phyloP scores from a whole-genome alignment of 805 yeast genomes.

The Suhomyces vadensis region DNA sequence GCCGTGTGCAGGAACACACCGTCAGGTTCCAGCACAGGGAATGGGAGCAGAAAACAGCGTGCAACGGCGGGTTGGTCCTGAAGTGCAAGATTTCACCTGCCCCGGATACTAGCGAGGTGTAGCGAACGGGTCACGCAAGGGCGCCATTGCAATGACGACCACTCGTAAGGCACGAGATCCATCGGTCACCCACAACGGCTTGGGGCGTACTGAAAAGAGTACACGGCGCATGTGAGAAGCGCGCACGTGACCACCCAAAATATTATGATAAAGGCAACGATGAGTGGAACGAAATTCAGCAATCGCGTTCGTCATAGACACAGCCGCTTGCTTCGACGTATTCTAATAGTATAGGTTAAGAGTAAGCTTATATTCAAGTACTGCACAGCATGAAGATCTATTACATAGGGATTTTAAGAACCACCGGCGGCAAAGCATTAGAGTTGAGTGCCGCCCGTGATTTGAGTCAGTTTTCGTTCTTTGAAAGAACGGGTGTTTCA shows the following conservation, averaged over 20 bases:
- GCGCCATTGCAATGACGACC: no score
- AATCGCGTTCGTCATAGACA: neutral
- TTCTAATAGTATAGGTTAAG: no score
- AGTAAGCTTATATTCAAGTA: neutral
- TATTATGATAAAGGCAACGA: no score
- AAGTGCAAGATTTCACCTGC: no score
- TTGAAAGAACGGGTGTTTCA: conserved; percentile 77
- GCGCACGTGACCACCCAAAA: conserved; percentile 1
- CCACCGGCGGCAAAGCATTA: conserved; percentile 59
- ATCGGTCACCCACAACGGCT: no score
- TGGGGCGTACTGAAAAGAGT: no score
- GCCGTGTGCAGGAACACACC: conserved; percentile 1
- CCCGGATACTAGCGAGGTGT: no score
- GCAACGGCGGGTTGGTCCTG: no score
- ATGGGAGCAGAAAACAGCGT: neutral
- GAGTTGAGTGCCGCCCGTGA: conserved; percentile 83
- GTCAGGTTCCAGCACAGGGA: neutral
- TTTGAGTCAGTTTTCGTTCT: conserved; percentile 81
- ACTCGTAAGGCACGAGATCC: no score
- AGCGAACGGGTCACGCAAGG: no score
- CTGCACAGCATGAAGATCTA: conserved; percentile 73
- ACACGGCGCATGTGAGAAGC: no score
- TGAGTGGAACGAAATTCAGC: neutral
- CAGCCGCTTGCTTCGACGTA: conserved; percentile 3
- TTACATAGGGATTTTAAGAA: conserved; percentile 84